Conservation (phyloP, 2,329 filamentous ascomycete genomes). For the Verticillium zaregamsianum region DNA sequence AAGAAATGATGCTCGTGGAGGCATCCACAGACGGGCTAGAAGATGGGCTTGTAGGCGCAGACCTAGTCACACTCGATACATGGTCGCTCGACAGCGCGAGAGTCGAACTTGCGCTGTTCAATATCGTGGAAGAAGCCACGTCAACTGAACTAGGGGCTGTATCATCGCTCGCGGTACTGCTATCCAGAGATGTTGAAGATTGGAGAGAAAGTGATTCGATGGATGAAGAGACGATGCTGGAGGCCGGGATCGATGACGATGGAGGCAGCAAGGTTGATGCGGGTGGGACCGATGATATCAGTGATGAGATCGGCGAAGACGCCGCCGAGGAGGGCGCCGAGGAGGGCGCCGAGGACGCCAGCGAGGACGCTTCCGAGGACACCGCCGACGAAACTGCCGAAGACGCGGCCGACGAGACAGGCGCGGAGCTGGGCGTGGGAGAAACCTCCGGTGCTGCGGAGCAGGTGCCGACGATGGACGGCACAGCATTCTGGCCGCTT, state of each 20-base stretch:
- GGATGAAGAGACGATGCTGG: neutral
- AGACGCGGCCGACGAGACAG: neutral
- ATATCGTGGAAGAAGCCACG: too few relatives aligned
- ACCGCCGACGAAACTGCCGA: neutral
- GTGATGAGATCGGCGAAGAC: neutral
- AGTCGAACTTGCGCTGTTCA: too few relatives aligned
- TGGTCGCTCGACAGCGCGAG: too few relatives aligned
- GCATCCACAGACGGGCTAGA: too few relatives aligned
- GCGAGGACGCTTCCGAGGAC: too few relatives aligned
- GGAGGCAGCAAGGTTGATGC: neutral
- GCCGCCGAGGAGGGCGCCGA: neutral
- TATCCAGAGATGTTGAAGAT: too few relatives aligned
- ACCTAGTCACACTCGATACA: too few relatives aligned
- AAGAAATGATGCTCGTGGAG: too few relatives aligned
- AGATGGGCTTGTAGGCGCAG: too few relatives aligned
- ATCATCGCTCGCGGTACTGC: too few relatives aligned
- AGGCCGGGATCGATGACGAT: neutral
- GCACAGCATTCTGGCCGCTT: constrained; percentile 32
- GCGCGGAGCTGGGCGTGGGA: neutral
- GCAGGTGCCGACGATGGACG: constrained; percentile 4
- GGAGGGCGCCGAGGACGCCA: neutral
- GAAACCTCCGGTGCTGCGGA: neutral
- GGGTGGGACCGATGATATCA: neutral
- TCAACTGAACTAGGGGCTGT: too few relatives aligned
- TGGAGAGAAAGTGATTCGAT: too few relatives aligned